Evolutionary conservation across 2,329 filamentous ascomycete genomes (phyloP), one percentile per base, ranked within the genome.

Genomic region (Diaporthe citrichinensis): DNA sequence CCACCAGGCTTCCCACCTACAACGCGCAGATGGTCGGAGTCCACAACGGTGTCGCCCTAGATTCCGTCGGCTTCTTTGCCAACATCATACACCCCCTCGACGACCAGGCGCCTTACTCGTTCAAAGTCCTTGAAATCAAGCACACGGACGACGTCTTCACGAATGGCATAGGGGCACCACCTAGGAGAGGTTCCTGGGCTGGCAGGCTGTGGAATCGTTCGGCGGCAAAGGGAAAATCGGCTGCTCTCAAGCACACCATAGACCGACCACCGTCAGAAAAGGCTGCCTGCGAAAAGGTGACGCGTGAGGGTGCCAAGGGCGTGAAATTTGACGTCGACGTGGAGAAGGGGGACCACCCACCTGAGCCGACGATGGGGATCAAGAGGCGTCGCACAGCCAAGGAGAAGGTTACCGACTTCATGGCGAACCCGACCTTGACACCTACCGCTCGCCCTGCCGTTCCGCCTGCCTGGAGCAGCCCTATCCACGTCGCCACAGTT

Each of bases 1-100:
- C 90, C 10, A 84, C 84, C 39, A 87, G 90, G 59, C 87, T 92
- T 80, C 90, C 91, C 59, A 87, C 89, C 77, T 86, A 87, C 23
- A 84, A 85, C 23, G 89, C 89, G 55, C 87, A 87, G 72, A 88
- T 92, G 79, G 87, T 88, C 1, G 90, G 90, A n/a, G 89, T 92
- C 12, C 86, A 89, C 77, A 90, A 87, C 76, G 91, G 90, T 65
- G 88, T 87, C 4, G 84, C 86, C 2, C 85, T 91, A 39, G 86
- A 88, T 73, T 87, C 88, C 1, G 87, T 92, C 7, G 90, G 90
- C 73, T 92, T 91, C 84, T 92, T 92, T 78, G 89, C 90, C 55
- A 90, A 90, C 78, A 89, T 92, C 77, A 87, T 92, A 74, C 89
- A 90, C 71, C 88, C 88, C 5, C 86, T 91, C 28, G 89, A 90